Conservation (phyloP, 2,329 filamentous ascomycete species). For the Hypoxylon rubiginosum region DNA sequence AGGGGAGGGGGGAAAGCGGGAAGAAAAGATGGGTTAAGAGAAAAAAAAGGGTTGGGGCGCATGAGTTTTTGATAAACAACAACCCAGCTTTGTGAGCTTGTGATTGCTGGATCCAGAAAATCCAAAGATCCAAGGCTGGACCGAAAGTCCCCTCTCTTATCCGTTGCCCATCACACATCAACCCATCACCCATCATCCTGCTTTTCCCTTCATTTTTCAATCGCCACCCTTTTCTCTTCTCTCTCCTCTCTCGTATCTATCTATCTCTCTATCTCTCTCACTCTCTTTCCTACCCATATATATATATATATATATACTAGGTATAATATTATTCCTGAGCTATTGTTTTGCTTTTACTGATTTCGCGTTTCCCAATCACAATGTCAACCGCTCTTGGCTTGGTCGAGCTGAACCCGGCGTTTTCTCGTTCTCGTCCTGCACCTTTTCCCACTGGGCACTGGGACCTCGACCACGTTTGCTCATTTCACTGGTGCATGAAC, state of each 20-base stretch:
- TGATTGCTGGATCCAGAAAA: slow-evolving; percentile 28
- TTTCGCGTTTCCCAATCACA: background rate
- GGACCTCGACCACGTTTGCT: slow-evolving; percentile 45
- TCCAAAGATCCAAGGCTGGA: too few species aligned
- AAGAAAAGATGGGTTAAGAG: slow-evolving; percentile 13
- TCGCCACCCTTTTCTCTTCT: background rate
- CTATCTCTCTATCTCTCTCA: background rate
- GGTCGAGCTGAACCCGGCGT: background rate
- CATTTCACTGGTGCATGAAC: slow-evolving; percentile 44
- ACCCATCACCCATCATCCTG: background rate
- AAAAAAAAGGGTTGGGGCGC: slow-evolving; percentile 32
- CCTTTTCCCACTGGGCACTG: slow-evolving; percentile 33
- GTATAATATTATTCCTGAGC: background rate
- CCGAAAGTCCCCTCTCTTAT: background rate
- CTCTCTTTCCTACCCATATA: background rate
- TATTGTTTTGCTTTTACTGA: background rate
- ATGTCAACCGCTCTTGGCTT: background rate
- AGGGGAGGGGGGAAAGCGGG: slow-evolving; percentile 11
- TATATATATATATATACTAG: too few species aligned
- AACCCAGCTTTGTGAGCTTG: background rate
- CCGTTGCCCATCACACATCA: background rate
- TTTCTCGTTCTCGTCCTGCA: slow-evolving; percentile 1
- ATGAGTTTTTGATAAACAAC: slow-evolving; percentile 40
- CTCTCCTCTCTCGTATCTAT: too few species aligned
- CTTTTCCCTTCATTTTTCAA: background rate